Conservation (phyloP, 1,284 basidiomycete species). For the Sporisorium sorghi region DNA sequence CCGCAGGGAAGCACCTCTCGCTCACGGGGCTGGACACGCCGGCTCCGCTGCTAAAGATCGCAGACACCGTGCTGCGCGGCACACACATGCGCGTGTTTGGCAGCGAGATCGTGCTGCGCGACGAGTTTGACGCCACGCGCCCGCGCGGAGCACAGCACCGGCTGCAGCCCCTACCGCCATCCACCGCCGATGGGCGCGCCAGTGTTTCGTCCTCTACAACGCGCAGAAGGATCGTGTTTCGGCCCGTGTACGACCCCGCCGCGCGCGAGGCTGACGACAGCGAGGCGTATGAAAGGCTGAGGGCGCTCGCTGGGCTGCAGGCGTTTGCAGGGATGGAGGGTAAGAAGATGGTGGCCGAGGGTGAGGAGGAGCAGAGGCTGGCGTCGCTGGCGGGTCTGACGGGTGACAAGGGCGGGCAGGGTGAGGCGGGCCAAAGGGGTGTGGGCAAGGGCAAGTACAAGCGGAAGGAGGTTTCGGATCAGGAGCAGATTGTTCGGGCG, state of each 20-base stretch:
- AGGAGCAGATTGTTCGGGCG: conserved; percentile 24
- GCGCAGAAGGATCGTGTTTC: conserved; percentile 23
- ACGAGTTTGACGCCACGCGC: conserved; percentile 34
- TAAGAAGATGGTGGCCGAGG: too few species aligned
- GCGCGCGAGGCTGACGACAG: neutral
- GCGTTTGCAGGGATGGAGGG: too few species aligned
- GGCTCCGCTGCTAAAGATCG: conserved; percentile 39
- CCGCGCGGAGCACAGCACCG: conserved; percentile 18
- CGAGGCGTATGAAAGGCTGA: conserved; percentile 1
- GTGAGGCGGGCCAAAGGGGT: neutral
- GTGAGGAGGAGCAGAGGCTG: neutral
- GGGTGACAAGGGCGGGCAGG: neutral
- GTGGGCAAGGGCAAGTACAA: conserved; percentile 25
- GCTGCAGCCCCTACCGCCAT: conserved; percentile 19
- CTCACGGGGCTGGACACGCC: conserved; percentile 39
- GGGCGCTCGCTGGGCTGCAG: too few species aligned
- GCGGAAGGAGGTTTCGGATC: conserved; percentile 13
- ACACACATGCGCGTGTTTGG: conserved; percentile 29
- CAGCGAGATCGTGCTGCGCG: conserved; percentile 34
- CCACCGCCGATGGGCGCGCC: neutral
- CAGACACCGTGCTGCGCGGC: conserved; percentile 32
- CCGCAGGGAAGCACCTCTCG: conserved; percentile 27
- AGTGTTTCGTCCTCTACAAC: conserved; percentile 9
- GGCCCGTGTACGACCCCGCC: conserved; percentile 40
- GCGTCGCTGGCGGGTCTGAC: conserved; percentile 4